Base-by-base conservation (phyloP, 441 rosid species). In the Populus trichocarpa region DNA sequence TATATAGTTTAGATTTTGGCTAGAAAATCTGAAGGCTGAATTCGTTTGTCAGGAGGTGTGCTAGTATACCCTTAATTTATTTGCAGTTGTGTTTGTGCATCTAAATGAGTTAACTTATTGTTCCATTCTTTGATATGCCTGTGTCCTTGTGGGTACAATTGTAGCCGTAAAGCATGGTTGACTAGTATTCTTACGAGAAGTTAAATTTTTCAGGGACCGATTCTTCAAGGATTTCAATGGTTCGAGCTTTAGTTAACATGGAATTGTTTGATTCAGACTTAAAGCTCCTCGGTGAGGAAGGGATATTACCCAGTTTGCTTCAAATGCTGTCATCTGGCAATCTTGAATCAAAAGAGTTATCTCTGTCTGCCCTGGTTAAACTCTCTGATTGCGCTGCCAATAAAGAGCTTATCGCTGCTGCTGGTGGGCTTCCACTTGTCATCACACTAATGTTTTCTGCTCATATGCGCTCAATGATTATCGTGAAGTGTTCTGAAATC, bases 281-380 rank as follows among this genome's bases (percentile, higher is more conserved):
- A 64, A 83, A 86, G 80, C 68, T 84, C 69, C 89, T 90, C 57
- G 94, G 90, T n/a, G 82, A 84, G 76, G 88, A 85, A 80, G 95
- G 92, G 38, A 80, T 90, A 32, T 80, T 89, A 65, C 87, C 86
- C 76, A 87, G 91, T 57, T 83, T 89, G 80, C 91, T 90, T 77
- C 86, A 87, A 72, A 88, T 89, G 87, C 83, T 81, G 28, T 63
- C 22, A 73, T 81, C 87, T 14, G 88, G 88, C 68, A 85, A 78
- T 76, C 38, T 86, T n/a, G 88, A 82, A 80, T 82, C 88, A 74
- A 88, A 82, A 78, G 92, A 86, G 70, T 71, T 83, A 72, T 87
- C 92, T 65, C 80, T 91, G 67, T 73, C 87, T 50, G 86, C 84
- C 50, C 78, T 91, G 77, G 85, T 82, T 70, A 89, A 87, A 76